Percentiles rank a stretch among this genome's conserved stretches.
Evolutionary conservation across 495 filamentous ascomycete genomes (phyloP).

Genomic region (Usnea hakonensis): DNA sequence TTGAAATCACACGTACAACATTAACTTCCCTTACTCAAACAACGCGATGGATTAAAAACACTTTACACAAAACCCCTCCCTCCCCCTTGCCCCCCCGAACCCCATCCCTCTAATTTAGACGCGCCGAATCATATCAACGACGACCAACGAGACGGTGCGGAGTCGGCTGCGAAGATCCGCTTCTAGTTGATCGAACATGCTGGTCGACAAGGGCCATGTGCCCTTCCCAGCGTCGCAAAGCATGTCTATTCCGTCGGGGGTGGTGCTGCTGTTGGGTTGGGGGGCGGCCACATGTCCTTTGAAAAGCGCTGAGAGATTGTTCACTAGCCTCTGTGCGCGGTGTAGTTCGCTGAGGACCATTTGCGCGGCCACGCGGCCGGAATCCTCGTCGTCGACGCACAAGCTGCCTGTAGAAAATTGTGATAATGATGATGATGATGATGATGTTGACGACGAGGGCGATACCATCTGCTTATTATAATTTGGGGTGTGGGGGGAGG

Average conservation of each 20-base stretch:
- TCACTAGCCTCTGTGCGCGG: slow-evolving; percentile 30
- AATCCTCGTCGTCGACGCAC: slow-evolving; percentile 22
- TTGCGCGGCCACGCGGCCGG: slow-evolving; percentile 28
- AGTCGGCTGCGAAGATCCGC: slow-evolving; percentile 3
- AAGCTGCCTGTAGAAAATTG: slow-evolving; percentile 12
- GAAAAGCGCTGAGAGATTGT: slow-evolving; percentile 19
- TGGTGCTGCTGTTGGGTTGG: background rate
- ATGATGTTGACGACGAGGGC: background rate
- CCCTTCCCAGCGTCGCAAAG: slow-evolving; percentile 4
- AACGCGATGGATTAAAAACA: background rate
- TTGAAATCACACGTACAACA: no score
- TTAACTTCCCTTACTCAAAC: no score
- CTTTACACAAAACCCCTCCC: no score
- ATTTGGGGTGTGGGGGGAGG: background rate
- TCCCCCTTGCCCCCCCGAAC: background rate
- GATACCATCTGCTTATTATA: background rate
- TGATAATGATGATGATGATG: background rate
- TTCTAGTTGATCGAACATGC: slow-evolving; percentile 8
- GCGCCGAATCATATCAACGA: slow-evolving; percentile 3
- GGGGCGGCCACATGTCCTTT: background rate
- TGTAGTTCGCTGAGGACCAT: slow-evolving; percentile 37
- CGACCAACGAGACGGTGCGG: background rate
- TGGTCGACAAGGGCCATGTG: slow-evolving; percentile 1
- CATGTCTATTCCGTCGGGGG: background rate
- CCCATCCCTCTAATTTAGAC: background rate